Conservation (phyloP, 805 yeast genomes). For the Wilhelminamyces savonicus region DNA sequence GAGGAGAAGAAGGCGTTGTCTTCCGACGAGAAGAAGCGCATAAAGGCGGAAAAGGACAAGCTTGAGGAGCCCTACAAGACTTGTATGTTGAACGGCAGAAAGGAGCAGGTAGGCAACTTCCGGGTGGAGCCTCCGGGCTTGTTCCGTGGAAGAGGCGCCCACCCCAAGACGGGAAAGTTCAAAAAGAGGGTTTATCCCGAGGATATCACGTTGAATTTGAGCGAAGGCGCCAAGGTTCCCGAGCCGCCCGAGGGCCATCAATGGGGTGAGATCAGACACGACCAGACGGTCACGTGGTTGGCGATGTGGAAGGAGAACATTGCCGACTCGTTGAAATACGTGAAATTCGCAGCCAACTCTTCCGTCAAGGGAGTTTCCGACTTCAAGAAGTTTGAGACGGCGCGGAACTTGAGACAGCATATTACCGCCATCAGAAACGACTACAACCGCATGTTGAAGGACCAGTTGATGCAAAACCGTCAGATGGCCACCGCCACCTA, state of each 20-base stretch:
- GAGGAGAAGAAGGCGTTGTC: conserved; percentile 67
- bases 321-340: conserved; percentile 77
- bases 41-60: conserved; percentile 67
- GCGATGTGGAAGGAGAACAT: conserved; percentile 98
- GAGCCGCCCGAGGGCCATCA: conserved; percentile 78
- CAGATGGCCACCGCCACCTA: conserved; percentile 94
- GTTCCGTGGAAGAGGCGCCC: conserved; percentile 95
- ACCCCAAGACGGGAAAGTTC: conserved; percentile 90
- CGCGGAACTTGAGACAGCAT: conserved; percentile 72
- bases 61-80: conserved; percentile 75
- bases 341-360: conserved; percentile 84
- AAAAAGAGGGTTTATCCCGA: conserved; percentile 86
- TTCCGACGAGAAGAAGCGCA: conserved; percentile 65
- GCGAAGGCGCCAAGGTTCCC: conserved; percentile 68
- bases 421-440: conserved; percentile 70
- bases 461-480: conserved; percentile 73
- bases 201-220: conserved; percentile 78
- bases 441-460: conserved; percentile 63
- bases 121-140: conserved; percentile 94
- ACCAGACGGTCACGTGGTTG: conserved; percentile 88
- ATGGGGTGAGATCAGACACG: conserved; percentile 90
- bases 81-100: conserved; percentile 79
- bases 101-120: conserved; percentile 90
- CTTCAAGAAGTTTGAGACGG: conserved; percentile 87
- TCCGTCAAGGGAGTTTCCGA: conserved; percentile 89